Percentiles rank a stretch among this genome's conserved stretches.
These are phyloP conservation scores for Scheffersomyces quercinus DNA, from an alignment of 1,139 yeast genomes.

Conservation along the genomic window DNA sequence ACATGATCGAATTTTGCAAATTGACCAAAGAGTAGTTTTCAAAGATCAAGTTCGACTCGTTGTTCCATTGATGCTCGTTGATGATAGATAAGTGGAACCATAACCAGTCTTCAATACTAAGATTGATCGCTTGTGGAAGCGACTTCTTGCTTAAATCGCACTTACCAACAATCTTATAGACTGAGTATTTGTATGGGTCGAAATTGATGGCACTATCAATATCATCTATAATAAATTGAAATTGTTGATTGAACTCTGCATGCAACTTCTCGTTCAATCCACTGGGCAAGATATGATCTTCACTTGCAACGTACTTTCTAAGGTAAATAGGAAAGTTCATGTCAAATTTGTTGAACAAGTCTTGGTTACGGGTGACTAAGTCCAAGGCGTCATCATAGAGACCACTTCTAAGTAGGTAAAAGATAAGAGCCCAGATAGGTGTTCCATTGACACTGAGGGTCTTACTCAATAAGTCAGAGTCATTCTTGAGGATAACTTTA, in stretches of 20 bases:
- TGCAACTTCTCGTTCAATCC: constrained; percentile 72
- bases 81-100: constrained; percentile 88
- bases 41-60: constrained; percentile 52
- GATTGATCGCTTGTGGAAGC: constrained; percentile 69
- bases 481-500: constrained; percentile 43
- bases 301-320: constrained; percentile 67
- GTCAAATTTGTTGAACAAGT: constrained; percentile 76
- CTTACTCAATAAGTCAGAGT: constrained; percentile 30
- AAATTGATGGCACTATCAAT: constrained; percentile 28
- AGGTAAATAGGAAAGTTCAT: constrained; percentile 80
- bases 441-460: constrained; percentile 65
- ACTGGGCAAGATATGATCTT: constrained; percentile 47
- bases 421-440: constrained; percentile 91
- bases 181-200: constrained; percentile 89
- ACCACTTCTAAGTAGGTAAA: constrained; percentile 84
- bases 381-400: constrained; percentile 71
- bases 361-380: constrained; percentile 36
- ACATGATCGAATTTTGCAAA: constrained; percentile 69
- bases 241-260: constrained; percentile 82
- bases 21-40: constrained; percentile 75
- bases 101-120: constrained; percentile 93
- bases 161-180: constrained; percentile 88
- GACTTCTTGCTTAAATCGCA: constrained; percentile 78
- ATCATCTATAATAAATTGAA: constrained; percentile 60
- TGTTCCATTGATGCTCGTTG: constrained; percentile 49